phyloP scores from a whole-genome alignment of 2,329 filamentous ascomycete species.

The Pestalotiopsis sp. region DNA sequence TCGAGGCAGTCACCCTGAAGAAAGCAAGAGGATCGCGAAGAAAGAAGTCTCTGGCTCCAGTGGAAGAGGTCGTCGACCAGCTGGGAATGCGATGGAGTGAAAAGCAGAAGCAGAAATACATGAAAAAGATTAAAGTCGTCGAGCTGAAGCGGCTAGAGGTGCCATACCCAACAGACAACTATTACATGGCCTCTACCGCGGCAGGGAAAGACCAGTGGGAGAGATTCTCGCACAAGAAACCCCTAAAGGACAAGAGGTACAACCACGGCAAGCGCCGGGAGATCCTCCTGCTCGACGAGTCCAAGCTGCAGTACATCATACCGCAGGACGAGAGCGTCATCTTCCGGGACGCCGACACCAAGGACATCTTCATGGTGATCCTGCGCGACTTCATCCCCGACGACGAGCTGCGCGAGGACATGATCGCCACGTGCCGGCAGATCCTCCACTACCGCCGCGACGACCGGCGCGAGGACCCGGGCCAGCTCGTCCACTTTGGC shows the following conservation, averaged over 20 bases:
- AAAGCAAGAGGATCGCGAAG: background rate
- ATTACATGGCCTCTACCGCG: slow-evolving; percentile 14
- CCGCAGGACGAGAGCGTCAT: slow-evolving; percentile 24
- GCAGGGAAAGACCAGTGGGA: slow-evolving; percentile 11
- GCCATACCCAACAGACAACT: slow-evolving; percentile 15
- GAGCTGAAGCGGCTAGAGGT: slow-evolving; percentile 10
- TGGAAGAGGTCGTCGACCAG: background rate
- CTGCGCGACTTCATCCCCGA: slow-evolving; percentile 21
- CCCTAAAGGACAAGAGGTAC: slow-evolving; percentile 12
- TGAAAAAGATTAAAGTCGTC: slow-evolving; percentile 13
- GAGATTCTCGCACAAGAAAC: slow-evolving; percentile 14
- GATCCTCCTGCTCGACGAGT: slow-evolving; percentile 15
- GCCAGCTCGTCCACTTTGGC: slow-evolving; percentile 19
- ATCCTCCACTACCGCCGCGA: slow-evolving; percentile 14
- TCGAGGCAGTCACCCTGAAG: background rate
- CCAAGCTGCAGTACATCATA: slow-evolving; percentile 17
- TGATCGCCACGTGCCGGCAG: slow-evolving; percentile 17
- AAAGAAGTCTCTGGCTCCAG: background rate
- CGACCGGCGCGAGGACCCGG: slow-evolving; percentile 17
- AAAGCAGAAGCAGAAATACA: slow-evolving; percentile 10
- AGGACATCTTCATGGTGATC: slow-evolving; percentile 20
- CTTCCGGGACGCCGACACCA: slow-evolving; percentile 22
- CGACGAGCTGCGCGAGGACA: slow-evolving; percentile 15
- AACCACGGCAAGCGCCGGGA: slow-evolving; percentile 13
- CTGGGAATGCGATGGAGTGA: slow-evolving; percentile 16